These are phyloP conservation scores for Pichia pseudocactophila DNA, from an alignment of 805 yeast species.

Conservation along the genomic window DNA sequence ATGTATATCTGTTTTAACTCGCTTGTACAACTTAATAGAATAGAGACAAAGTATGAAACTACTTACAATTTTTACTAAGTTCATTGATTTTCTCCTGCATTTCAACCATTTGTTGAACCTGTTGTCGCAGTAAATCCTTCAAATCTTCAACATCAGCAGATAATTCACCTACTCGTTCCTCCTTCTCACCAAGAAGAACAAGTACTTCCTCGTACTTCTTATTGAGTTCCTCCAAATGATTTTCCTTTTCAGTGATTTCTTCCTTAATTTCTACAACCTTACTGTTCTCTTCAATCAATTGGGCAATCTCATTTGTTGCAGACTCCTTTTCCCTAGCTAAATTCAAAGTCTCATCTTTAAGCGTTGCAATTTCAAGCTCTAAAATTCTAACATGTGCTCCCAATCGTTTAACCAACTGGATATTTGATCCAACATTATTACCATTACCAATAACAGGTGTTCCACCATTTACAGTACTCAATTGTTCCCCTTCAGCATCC, in stretches of 20 bases:
- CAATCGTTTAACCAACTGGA: conserved; percentile 67
- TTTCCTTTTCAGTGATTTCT: conserved; percentile 17
- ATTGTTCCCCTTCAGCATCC: conserved; percentile 12
- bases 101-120: conserved; percentile 79
- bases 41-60: not conserved
- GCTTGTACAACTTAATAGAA: not conserved
- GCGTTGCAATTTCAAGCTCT: conserved; percentile 64
- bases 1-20: not conserved
- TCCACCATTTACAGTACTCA: conserved; percentile 10
- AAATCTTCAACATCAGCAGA: conserved; percentile 82
- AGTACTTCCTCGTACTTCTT: conserved; percentile 39
- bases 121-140: conserved; percentile 74
- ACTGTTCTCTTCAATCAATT: conserved; percentile 47
- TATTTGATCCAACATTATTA: conserved; percentile 22
- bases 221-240: conserved; percentile 14
- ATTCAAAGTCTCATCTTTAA: conserved; percentile 52
- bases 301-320: conserved; percentile 60
- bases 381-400: conserved; percentile 68
- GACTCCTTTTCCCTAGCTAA: conserved; percentile 50
- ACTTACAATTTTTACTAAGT: not conserved
- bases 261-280: conserved; percentile 28
- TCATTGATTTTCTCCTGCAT: conserved; percentile 35
- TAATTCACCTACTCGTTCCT: conserved; percentile 78
- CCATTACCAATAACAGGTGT: conserved; percentile 7
- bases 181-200: conserved; percentile 74